phyloP scores from a whole-genome alignment of 2,329 filamentous ascomycete genomes.

The Colletotrichum nymphaeae region DNA sequence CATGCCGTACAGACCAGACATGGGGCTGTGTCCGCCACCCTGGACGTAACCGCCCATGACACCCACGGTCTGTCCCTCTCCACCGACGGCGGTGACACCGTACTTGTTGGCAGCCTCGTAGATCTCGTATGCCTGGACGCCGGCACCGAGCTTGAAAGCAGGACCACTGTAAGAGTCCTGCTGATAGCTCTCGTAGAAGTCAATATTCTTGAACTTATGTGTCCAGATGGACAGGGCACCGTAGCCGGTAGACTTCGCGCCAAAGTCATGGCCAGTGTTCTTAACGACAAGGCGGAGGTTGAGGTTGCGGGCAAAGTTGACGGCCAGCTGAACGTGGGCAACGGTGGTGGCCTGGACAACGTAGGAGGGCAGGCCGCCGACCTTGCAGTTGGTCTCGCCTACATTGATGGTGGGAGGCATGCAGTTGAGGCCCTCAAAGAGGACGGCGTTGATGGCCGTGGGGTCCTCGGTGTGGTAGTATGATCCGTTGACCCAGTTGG shows the following conservation, averaged over 20 bases:
- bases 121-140: conserved; percentile 62
- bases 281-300: conserved; percentile 57
- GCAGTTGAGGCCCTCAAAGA: conserved; percentile 43
- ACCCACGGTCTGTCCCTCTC: conserved; percentile 66
- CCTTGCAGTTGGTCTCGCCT: conserved; percentile 30
- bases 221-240: conserved; percentile 68
- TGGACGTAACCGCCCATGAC: conserved; percentile 70
- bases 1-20: conserved; percentile 66
- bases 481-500: conserved; percentile 42
- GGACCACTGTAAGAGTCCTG: conserved; percentile 26
- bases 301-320: conserved; percentile 56
- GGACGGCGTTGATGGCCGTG: conserved; percentile 41
- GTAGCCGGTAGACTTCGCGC: conserved; percentile 57
- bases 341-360: conserved; percentile 49
- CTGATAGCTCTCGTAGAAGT: conserved; percentile 31
- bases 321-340: conserved; percentile 46
- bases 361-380: conserved; percentile 39
- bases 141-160: conserved; percentile 53
- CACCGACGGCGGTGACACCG: conserved; percentile 64
- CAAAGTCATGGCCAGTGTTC: conserved; percentile 56
- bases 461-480: conserved; percentile 43
- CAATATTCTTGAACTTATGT: conserved; percentile 57
- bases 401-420: conserved; percentile 38
- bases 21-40: conserved; percentile 69
- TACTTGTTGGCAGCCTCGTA: conserved; percentile 57